A percentile compares a stretch with the other conserved stretches of the same genome.
Evolutionary conservation across 768 basidiomycete species (phyloP).

Genomic region (Kwoniella pini): DNA sequence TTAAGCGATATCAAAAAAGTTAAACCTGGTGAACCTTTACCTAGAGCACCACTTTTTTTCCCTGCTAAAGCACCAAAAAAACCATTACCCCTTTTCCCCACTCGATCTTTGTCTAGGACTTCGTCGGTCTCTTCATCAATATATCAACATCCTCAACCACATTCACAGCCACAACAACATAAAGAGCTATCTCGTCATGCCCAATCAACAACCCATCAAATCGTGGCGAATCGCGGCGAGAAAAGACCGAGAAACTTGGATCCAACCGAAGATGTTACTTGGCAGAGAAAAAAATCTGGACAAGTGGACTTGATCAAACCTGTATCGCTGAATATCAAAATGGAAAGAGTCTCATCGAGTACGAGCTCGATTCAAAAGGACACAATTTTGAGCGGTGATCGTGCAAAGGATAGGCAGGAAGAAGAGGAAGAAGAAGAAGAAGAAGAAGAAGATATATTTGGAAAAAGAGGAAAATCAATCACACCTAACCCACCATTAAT

Average conservation of each 20-base stretch:
- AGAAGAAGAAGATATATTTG: conserved; percentile 48
- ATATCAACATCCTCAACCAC: conserved; percentile 31
- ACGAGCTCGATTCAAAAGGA: not conserved
- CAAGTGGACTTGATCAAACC: conserved; percentile 21
- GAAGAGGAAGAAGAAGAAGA: not conserved
- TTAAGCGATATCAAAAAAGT: conserved; percentile 28
- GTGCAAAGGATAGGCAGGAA: not conserved
- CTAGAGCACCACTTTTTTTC: conserved; percentile 48
- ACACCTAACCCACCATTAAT: not conserved
- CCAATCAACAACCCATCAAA: no score
- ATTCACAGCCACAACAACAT: no score
- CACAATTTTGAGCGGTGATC: not conserved
- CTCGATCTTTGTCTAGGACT: conserved; percentile 30
- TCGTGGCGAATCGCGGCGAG: conserved; percentile 49
- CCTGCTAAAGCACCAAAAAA: conserved; percentile 34
- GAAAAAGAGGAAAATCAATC: conserved; percentile 21
- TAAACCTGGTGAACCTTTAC: conserved; percentile 51
- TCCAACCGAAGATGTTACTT: conserved; percentile 7
- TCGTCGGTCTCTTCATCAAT: conserved; percentile 34
- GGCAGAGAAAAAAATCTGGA: conserved; percentile 30
- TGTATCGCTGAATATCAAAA: not conserved
- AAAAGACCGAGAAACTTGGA: conserved; percentile 37
- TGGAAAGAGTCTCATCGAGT: conserved; percentile 1
- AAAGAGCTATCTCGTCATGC: not conserved
- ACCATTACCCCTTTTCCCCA: conserved; percentile 36